A percentile compares a stretch with the other conserved stretches of the same genome.
Conservation (phyloP, 2,329 filamentous ascomycete genomes). For the Byssochlamys sp. region DNA sequence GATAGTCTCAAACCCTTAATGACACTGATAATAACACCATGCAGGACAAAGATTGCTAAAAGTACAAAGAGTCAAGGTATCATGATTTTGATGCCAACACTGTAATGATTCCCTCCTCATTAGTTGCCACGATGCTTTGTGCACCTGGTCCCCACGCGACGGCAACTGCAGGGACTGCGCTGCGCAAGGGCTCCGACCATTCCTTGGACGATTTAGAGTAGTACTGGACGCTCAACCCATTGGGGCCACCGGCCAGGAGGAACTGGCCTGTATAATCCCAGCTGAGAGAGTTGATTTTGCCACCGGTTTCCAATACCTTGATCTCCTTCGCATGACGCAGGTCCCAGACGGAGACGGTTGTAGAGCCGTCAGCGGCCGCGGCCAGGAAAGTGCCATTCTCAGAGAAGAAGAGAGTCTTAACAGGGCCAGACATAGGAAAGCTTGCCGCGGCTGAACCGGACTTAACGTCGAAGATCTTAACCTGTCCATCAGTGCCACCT, state of each 20-base stretch:
- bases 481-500: constrained; percentile 67
- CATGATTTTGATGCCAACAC: constrained; percentile 53
- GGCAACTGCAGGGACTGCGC: constrained; percentile 61
- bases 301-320: constrained; percentile 79
- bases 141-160: constrained; percentile 70
- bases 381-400: constrained; percentile 97
- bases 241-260: constrained; percentile 68
- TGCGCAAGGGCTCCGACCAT: constrained; percentile 79
- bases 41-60: constrained; percentile 11
- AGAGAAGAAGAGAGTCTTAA: constrained; percentile 73
- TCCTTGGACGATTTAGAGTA: constrained; percentile 78
- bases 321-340: constrained; percentile 72
- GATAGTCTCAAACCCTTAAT: background rate
- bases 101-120: constrained; percentile 63
- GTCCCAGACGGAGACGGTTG: constrained; percentile 77
- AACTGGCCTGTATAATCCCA: constrained; percentile 97
- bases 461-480: constrained; percentile 83
- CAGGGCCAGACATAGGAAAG: constrained; percentile 56
- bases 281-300: constrained; percentile 61
- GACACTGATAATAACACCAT: background rate
- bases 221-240: constrained; percentile 76
- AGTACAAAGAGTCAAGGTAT: constrained; percentile 15
- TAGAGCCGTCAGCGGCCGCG: constrained; percentile 66
- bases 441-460: constrained; percentile 65
- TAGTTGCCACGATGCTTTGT: constrained; percentile 64